Evolutionary conservation across 208 protist genomes (phyloP).

Genomic region (Wallacemonas sp.): DNA sequence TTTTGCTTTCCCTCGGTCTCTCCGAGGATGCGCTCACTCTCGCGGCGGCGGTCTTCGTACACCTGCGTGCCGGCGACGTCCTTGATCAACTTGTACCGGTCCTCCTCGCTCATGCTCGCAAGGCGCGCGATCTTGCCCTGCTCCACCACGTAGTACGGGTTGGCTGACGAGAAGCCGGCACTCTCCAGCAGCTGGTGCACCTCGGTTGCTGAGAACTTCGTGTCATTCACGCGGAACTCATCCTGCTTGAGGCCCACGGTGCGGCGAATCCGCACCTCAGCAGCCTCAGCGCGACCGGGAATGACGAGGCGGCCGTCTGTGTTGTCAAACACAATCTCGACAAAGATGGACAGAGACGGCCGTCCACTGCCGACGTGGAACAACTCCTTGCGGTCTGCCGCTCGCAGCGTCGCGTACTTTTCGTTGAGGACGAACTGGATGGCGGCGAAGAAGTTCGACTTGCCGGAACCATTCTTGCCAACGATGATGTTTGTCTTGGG

Average conservation of each 20-base stretch:
- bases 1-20: conserved; percentile 88
- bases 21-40: conserved; percentile 94
- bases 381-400: conserved; percentile 93
- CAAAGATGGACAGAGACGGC: conserved; percentile 93
- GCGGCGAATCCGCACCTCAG: conserved; percentile 95
- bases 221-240: conserved; percentile 98
- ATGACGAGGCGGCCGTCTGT: conserved; percentile 95
- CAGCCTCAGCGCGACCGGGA: conserved; percentile 78
- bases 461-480: conserved; percentile 97
- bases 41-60: conserved; percentile 95
- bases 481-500: conserved; percentile 90
- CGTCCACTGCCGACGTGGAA: conserved; percentile 94
- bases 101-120: conserved; percentile 95
- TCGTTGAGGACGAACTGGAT: conserved; percentile 98
- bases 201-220: conserved; percentile 90
- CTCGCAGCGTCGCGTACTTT: conserved; percentile 81
- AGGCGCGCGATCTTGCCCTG: conserved; percentile 97
- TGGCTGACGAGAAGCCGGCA: conserved; percentile 98
- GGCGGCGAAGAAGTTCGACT: conserved; percentile 98
- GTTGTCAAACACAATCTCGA: conserved; percentile 99
- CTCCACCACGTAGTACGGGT: conserved; percentile 99
- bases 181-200: conserved; percentile 97
- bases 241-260: conserved; percentile 98
- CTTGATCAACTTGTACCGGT: conserved; percentile 97
- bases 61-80: conserved; percentile 98